Evolutionary conservation across 228 moss, liverwort and hornwort genomes (phyloP), one percentile per base, ranked within the genome.

Genomic region (Sphagnum fallax): DNA sequence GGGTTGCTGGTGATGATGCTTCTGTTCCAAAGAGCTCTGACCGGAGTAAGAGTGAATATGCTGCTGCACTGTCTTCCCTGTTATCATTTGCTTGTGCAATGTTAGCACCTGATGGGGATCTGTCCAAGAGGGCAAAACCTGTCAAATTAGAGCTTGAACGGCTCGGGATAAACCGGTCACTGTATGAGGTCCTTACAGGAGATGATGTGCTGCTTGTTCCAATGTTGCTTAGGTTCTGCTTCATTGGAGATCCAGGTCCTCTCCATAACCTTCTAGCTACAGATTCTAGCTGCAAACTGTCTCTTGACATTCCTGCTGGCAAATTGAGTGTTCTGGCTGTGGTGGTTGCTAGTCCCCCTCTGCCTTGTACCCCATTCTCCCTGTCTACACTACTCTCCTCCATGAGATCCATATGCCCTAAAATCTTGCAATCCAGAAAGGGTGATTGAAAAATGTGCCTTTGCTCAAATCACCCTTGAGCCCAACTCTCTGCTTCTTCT

Each of bases 161-260:
- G 72, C 98, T 98, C 0, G 98, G 93, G 63, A 98, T 98, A 65
- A 87, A 98, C 63, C 98, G 85, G 69, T 93, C 93, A 69, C 98
- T 98, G 65, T 93, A 92, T 0, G 98, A 93, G 18, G 89, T 93
- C 72, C 97, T 81, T 4, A 83, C 87, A 4, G 93, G 91, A 1
- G 93, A 91, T 4, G 86, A 82, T 32, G 78, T 83, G 10, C 78
- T 78, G 63, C 68, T 66, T 61, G 65, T 16, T 14, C 72, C 84
- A 4, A 78, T 52, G 67, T 74, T 82, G 16, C 69, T 73, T 8
- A 78, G 72, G 51, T 75, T 50, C 58, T 82, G 79, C 67, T 85
- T 85, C 82, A 83, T 79, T 6, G 92, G 87, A 52, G 89, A 92
- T 7, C 80, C 82, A 12, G 73, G 80, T 51, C 86, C 86, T 18